Conservation (phyloP, 1,284 basidiomycete genomes). For the Apiotrichum laibachii region DNA sequence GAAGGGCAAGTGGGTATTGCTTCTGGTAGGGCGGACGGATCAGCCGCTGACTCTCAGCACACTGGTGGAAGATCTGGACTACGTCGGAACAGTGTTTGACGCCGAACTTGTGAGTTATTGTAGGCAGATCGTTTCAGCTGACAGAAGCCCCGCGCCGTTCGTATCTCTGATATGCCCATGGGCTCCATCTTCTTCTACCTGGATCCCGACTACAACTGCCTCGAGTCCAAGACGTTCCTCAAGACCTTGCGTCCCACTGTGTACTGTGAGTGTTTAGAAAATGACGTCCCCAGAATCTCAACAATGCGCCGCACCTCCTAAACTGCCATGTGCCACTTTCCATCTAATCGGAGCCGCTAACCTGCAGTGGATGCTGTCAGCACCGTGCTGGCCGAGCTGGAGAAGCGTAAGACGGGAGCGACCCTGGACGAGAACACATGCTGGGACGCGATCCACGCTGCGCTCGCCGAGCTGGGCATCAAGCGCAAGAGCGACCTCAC, state of each 20-base stretch:
- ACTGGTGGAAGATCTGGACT: constrained; percentile 35
- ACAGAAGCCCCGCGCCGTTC: constrained; percentile 64
- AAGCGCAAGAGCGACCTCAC: constrained; percentile 61
- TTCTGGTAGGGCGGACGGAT: background rate
- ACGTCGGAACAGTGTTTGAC: constrained; percentile 46
- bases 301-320: too few species aligned
- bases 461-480: constrained; percentile 52
- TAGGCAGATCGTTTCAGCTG: background rate
- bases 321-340: too few species aligned
- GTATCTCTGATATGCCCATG: constrained; percentile 64
- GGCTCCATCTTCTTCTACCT: constrained; percentile 73
- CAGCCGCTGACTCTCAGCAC: constrained; percentile 23
- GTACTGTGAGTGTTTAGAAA: constrained; percentile 52
- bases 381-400: constrained; percentile 7
- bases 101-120: constrained; percentile 42
- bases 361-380: background rate
- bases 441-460: constrained; percentile 55
- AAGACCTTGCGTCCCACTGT: constrained; percentile 52
- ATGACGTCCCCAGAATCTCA: too few species aligned
- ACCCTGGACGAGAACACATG: constrained; percentile 36
- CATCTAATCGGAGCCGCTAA: background rate
- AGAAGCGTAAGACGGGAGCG: constrained; percentile 23
- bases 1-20: constrained; percentile 30
- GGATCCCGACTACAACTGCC: constrained; percentile 60
- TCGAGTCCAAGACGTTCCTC: constrained; percentile 62